Evolutionary conservation across 2,329 filamentous ascomycete genomes (phyloP).

Genomic region (Onygenales sp.): DNA sequence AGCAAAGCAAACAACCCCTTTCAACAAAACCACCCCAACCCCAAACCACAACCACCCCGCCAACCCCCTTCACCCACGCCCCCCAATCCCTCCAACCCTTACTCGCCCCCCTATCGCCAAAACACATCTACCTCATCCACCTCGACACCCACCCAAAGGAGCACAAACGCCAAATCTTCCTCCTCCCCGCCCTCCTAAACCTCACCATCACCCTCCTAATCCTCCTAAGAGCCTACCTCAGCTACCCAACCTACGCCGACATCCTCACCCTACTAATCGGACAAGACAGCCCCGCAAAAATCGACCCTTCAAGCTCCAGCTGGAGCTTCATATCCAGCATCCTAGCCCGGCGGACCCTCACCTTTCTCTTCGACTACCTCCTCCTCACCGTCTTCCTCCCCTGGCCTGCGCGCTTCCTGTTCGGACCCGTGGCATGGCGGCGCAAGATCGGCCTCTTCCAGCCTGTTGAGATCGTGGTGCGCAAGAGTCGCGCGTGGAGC

Average conservation of each 20-base stretch:
- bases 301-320: slow-evolving; percentile 48
- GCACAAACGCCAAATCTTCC: slow-evolving; percentile 76
- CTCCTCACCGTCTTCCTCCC: slow-evolving; percentile 60
- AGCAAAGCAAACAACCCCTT: slow-evolving; percentile 42
- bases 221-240: slow-evolving; percentile 56
- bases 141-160: slow-evolving; percentile 60
- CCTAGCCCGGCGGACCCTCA: slow-evolving; percentile 50
- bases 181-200: slow-evolving; percentile 71
- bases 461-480: slow-evolving; percentile 70
- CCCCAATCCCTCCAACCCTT: slow-evolving; percentile 57
- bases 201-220: slow-evolving; percentile 55
- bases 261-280: slow-evolving; percentile 58
- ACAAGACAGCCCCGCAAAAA: slow-evolving; percentile 55
- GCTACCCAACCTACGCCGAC: slow-evolving; percentile 62
- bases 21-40: slow-evolving; percentile 53
- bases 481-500: slow-evolving; percentile 63
- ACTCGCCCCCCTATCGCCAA: slow-evolving; percentile 53
- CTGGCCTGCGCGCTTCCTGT: slow-evolving; percentile 65
- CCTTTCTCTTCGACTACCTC: slow-evolving; percentile 65
- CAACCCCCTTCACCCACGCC: slow-evolving; percentile 59
- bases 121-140: slow-evolving; percentile 75
- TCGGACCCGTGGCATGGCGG: slow-evolving; percentile 65
- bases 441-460: slow-evolving; percentile 69
- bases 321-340: slow-evolving; percentile 50
- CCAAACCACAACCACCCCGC: slow-evolving; percentile 30